Evolutionary conservation across 305 asterid genomes (phyloP).

Genomic region (Rubia balearica): DNA sequence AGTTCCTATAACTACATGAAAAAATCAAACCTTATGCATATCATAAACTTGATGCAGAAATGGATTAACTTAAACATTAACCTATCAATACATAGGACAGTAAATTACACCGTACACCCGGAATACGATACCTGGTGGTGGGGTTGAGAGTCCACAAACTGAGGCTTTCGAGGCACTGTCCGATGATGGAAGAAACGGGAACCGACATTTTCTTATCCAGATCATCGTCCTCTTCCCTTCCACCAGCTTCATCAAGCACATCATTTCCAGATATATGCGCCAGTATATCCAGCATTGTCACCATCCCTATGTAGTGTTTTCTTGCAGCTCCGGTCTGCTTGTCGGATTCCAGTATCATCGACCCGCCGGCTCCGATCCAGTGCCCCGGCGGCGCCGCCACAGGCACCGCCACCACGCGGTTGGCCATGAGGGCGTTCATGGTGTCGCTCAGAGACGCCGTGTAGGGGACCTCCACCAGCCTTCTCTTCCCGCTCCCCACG

Average conservation of each 20-base stretch:
- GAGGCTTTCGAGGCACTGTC: constrained; percentile 84
- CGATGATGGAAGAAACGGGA: constrained; percentile 83
- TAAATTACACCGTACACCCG: too few species aligned
- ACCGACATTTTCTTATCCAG: constrained; percentile 53
- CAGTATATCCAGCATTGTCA: constrained; percentile 74
- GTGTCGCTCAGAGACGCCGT: constrained; percentile 78
- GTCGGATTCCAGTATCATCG: constrained; percentile 86
- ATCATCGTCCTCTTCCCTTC: constrained; percentile 23
- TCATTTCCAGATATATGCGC: constrained; percentile 60
- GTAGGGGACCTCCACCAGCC: constrained; percentile 86
- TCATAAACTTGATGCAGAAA: too few species aligned
- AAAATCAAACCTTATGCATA: too few species aligned
- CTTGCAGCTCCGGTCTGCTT: constrained; percentile 78
- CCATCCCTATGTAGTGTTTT: constrained; percentile 92
- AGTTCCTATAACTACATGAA: too few species aligned
- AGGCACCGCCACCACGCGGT: constrained; percentile 60
- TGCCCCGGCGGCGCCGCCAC: constrained; percentile 99
- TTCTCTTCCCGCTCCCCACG: constrained; percentile 34
- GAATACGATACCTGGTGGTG: constrained; percentile 35
- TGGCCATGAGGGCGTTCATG: constrained; percentile 59
- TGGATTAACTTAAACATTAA: too few species aligned
- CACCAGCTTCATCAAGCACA: constrained; percentile 15
- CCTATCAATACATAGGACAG: not conserved
- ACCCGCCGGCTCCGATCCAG: constrained; percentile 98
- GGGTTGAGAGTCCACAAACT: constrained; percentile 83